phyloP scores from a whole-genome alignment of 1,284 basidiomycete genomes.

The Sanghuangporus baumii region DNA sequence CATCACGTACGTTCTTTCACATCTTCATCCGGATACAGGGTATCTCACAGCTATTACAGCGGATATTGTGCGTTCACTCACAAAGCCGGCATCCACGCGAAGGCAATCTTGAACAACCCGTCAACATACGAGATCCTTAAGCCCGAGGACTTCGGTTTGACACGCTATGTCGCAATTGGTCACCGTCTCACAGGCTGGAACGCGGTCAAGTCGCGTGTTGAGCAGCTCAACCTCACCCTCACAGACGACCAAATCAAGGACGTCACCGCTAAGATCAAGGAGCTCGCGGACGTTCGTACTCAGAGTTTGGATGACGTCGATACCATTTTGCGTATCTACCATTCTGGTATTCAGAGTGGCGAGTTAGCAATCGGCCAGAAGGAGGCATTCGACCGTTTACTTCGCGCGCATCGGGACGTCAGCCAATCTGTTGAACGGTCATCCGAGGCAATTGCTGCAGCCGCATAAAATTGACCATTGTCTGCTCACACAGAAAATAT shows the following conservation, averaged over 20 bases:
- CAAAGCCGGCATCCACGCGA: constrained; percentile 99
- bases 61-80: constrained; percentile 99
- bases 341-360: constrained; percentile 84
- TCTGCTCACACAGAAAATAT: not conserved
- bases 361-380: constrained; percentile 85
- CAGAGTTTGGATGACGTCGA: constrained; percentile 99
- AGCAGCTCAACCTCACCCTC: constrained; percentile 86
- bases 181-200: constrained; percentile 98
- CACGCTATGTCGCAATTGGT: constrained; percentile 97
- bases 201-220: constrained; percentile 98
- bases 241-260: constrained; percentile 94
- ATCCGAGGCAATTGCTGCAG: constrained; percentile 2
- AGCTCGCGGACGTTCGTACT: constrained; percentile 95
- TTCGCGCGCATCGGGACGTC: constrained; percentile 65
- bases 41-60: constrained; percentile 30
- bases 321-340: constrained; percentile 91
- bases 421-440: constrained; percentile 17
- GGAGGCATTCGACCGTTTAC: constrained; percentile 77
- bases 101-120: constrained; percentile 99
- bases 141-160: constrained; percentile 98
- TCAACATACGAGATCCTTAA: constrained; percentile 97
- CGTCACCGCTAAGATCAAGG: constrained; percentile 98
- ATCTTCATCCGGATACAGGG: not conserved
- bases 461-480: constrained; percentile 1
- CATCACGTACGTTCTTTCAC: constrained; percentile 56